Conservation (phyloP, 2,329 filamentous ascomycete genomes). For the Alternaria sp. region DNA sequence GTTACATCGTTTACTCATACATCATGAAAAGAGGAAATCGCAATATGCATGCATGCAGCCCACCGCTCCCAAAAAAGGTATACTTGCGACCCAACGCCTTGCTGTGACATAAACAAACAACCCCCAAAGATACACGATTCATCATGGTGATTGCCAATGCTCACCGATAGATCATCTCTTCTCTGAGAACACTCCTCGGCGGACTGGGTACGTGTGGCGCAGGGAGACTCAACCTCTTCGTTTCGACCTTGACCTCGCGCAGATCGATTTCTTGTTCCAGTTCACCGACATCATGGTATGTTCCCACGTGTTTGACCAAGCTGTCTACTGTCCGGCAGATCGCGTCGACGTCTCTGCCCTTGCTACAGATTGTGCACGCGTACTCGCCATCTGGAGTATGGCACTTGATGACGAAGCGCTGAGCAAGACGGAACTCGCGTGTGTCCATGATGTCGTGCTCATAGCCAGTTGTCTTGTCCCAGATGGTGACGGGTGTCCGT, state of each 20-base stretch:
- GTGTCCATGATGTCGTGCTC: slow-evolving; percentile 44
- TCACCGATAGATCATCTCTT: slow-evolving; percentile 27
- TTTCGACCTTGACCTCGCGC: slow-evolving; percentile 32
- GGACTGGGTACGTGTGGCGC: slow-evolving; percentile 24
- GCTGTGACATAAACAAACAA: neutral
- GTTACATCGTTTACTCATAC: neutral
- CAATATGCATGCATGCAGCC: neutral
- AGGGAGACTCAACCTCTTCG: slow-evolving; percentile 25
- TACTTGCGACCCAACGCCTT: neutral
- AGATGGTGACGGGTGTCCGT: slow-evolving; percentile 33
- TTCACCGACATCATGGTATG: slow-evolving; percentile 42
- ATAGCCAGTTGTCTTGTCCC: slow-evolving; percentile 28
- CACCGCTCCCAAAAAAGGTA: neutral
- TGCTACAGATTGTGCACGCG: slow-evolving; percentile 46
- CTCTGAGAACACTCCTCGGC: slow-evolving; percentile 14
- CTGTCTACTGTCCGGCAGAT: slow-evolving; percentile 44
- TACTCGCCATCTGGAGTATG: slow-evolving; percentile 46
- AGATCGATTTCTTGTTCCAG: slow-evolving; percentile 43
- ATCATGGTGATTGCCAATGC: no score
- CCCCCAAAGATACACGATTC: neutral
- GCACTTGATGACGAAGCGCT: slow-evolving; percentile 49
- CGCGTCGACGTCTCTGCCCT: slow-evolving; percentile 43
- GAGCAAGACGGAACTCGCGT: slow-evolving; percentile 45
- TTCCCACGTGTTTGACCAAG: slow-evolving; percentile 47
- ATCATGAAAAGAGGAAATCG: neutral